Evolutionary conservation across 805 yeast species (phyloP), one percentile per base, ranked within the genome.

Genomic region (Lipomyces lipofer): DNA sequence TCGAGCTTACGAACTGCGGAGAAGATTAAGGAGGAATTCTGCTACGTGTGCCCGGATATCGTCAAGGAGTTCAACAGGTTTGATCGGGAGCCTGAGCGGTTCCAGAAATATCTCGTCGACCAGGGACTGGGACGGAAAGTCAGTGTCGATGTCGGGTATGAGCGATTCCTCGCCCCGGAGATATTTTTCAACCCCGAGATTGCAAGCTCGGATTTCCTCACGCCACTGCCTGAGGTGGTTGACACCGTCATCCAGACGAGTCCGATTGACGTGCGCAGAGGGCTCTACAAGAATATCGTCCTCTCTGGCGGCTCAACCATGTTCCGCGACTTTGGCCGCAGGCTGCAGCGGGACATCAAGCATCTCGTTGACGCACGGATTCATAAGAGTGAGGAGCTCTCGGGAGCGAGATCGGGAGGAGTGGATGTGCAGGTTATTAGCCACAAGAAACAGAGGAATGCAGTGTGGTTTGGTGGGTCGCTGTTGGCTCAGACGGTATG

Each of bases 381-480:
- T 58, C 82, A 84, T 50, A 78, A 78, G 56, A 85, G 91, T 69
- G 99, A 94, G 73, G 76, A 77, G 65, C 75, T 84, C 56, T 82
- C 90, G 65, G 75, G 82, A 13, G 79, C 82, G 39, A 86, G 83
- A 69, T 84, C 95, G 24, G 86, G 95, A 28, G 99, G 99, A 70
- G 95, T 94, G 48, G 95, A 90, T 53, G 99, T 94, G 52, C 95
- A 88, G 74, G 99, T 94, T 58, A 91, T 94, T 63, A 83, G 95
- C 27, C 99, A 94, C 75, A 90, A 92, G 77, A 87, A 94, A 74
- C 99, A 94, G 76, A 82, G 97, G 71, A 89, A 94, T 68, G 99
- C 99, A 2, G 99, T 94, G 55, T 94, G 99, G 99, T 94, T 92
- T 70, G 99, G 99, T 65, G 99, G 99, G 63, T 87, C 96, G 19